Percentiles rank a stretch among this genome's conserved stretches.
Evolutionary conservation across 1,139 yeast genomes (phyloP).

Genomic region (Nakaseomyces bracarensis): DNA sequence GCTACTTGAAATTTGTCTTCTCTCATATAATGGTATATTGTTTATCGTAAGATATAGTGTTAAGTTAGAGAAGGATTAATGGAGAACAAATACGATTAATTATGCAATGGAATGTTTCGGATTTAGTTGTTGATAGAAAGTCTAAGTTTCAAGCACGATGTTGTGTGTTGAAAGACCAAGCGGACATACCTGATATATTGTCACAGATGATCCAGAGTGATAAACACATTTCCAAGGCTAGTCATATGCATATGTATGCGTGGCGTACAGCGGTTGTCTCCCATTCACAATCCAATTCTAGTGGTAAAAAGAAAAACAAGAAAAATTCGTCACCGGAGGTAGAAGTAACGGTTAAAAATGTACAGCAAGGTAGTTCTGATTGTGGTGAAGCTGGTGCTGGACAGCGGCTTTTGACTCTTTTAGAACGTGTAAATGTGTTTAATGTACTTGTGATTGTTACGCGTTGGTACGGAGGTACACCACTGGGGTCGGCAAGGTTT

Average conservation of each 20-base stretch:
- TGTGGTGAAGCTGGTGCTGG: constrained; percentile 67
- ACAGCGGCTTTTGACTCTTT: constrained; percentile 40
- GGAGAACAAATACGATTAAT: too few relatives aligned
- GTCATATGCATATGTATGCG: constrained; percentile 62
- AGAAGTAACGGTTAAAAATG: constrained; percentile 16
- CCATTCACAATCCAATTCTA: neutral
- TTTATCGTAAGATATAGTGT: too few relatives aligned
- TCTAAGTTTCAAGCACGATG: constrained; percentile 59
- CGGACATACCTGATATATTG: constrained; percentile 38
- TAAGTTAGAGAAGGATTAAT: too few relatives aligned
- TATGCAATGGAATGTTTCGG: constrained; percentile 33
- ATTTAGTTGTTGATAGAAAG: constrained; percentile 39
- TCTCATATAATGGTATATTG: too few relatives aligned
- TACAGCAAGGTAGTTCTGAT: constrained; percentile 51
- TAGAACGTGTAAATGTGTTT: constrained; percentile 40
- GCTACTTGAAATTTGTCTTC: too few relatives aligned
- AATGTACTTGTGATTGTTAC: constrained; percentile 56
- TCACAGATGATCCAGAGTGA: constrained; percentile 37
- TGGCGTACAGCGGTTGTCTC: constrained; percentile 44
- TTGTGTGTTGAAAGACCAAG: constrained; percentile 33
- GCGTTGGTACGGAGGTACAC: constrained; percentile 68
- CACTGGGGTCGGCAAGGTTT: constrained; percentile 57
- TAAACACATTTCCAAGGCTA: constrained; percentile 42
- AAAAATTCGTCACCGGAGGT: neutral
- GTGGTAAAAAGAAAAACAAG: constrained; percentile 9